phyloP scores from a whole-genome alignment of 495 filamentous ascomycete species.

The Trichoderma erinaceum region DNA sequence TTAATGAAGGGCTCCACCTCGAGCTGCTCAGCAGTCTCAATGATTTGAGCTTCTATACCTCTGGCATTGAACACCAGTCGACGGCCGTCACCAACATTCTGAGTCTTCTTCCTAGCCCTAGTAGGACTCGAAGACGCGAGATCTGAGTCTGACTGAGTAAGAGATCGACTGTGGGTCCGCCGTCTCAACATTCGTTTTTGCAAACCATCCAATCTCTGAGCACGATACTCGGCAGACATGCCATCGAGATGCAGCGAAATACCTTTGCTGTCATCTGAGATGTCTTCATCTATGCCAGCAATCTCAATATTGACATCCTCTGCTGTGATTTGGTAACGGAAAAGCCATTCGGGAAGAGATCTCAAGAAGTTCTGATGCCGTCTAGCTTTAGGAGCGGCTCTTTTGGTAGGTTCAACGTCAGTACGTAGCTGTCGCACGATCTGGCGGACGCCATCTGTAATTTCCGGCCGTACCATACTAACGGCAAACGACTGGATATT shows the following conservation, averaged over 20 bases:
- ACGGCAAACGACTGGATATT: constrained; percentile 80
- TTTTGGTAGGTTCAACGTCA: constrained; percentile 56
- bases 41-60: constrained; percentile 80
- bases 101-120: constrained; percentile 45
- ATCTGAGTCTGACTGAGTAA: constrained; percentile 49
- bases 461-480: constrained; percentile 84
- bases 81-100: constrained; percentile 71
- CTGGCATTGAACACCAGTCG: constrained; percentile 72
- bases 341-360: constrained; percentile 73
- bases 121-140: constrained; percentile 55
- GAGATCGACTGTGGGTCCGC: constrained; percentile 51
- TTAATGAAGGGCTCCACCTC: constrained; percentile 81
- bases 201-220: constrained; percentile 60
- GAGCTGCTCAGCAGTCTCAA: constrained; percentile 78
- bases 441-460: constrained; percentile 84
- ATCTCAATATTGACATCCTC: constrained; percentile 86
- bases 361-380: constrained; percentile 63
- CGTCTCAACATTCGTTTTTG: constrained; percentile 47
- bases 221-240: constrained; percentile 86
- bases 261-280: constrained; percentile 72
- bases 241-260: constrained; percentile 81
- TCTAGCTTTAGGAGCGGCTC: constrained; percentile 39
- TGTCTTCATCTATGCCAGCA: constrained; percentile 75
- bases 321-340: constrained; percentile 76
- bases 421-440: constrained; percentile 73